Evolutionary conservation across 2,329 filamentous ascomycete genomes (phyloP).

Genomic region (Plectosphaerella cucumerina): DNA sequence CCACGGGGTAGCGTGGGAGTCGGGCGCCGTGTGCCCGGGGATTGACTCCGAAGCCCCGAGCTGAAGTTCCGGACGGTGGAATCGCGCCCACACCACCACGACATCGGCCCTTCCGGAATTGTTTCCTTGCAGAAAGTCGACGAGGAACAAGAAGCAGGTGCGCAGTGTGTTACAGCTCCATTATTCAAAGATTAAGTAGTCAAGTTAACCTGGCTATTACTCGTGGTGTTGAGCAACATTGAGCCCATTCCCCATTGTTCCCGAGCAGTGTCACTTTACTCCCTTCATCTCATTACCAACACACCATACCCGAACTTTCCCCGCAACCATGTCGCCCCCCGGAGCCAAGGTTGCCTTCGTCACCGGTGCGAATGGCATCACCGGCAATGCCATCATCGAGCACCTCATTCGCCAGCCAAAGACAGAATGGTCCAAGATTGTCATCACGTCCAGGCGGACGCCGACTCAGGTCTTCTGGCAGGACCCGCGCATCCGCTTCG

Average conservation of each 20-base stretch:
- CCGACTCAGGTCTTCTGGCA: slow-evolving; percentile 7
- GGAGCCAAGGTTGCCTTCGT: slow-evolving; percentile 11
- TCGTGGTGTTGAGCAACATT: no score
- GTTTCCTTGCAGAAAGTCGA: neutral
- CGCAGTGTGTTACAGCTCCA: no score
- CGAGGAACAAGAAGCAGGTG: no score
- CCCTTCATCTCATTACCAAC: no score
- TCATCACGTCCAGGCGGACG: slow-evolving; percentile 9
- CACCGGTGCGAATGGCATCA: slow-evolving; percentile 23
- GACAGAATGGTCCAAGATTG: slow-evolving; percentile 10
- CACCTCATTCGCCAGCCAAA: slow-evolving; percentile 17
- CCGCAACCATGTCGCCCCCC: neutral
- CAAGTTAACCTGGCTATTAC: no score
- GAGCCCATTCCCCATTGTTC: no score
- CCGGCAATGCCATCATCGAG: slow-evolving; percentile 26
- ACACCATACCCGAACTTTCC: neutral
- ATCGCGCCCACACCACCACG: no score
- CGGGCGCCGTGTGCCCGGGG: neutral
- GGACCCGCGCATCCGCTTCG: slow-evolving; percentile 8
- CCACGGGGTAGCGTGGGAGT: no score
- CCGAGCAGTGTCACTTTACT: no score
- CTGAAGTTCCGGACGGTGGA: neutral
- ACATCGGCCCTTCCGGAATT: neutral
- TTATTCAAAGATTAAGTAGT: no score
- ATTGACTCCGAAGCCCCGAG: neutral